Evolutionary conservation across 768 basidiomycete genomes (phyloP).

Genomic region (Hypholoma sublateritium): DNA sequence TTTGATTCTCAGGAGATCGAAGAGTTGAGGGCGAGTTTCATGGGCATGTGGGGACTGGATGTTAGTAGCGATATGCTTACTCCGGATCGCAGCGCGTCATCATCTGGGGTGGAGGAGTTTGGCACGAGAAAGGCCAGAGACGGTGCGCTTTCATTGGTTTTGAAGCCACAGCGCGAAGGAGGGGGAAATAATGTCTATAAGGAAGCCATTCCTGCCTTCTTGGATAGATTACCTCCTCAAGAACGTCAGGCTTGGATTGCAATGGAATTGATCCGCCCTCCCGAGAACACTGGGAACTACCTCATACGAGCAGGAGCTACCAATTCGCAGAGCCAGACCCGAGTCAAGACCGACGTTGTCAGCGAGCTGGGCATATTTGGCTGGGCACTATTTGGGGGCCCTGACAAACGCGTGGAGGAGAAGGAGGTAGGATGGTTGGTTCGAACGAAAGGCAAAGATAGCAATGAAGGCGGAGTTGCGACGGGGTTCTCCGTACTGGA

Average conservation of each 20-base stretch:
- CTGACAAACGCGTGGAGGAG: conserved; percentile 47
- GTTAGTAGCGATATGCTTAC: conserved; percentile 39
- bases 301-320: conserved; percentile 72
- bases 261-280: conserved; percentile 89
- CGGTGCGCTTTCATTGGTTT: conserved; percentile 60
- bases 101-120: conserved; percentile 29
- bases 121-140: conserved; percentile 54
- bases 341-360: conserved; percentile 67
- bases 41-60: conserved; percentile 85
- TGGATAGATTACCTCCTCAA: conserved; percentile 55
- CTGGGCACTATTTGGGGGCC: conserved; percentile 71
- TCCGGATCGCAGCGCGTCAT: conserved; percentile 26
- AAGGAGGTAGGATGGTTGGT: conserved; percentile 80
- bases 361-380: conserved; percentile 94
- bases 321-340: conserved; percentile 27
- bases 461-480: conserved; percentile 90
- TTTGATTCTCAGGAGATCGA: conserved; percentile 41
- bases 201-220: conserved; percentile 72
- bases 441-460: conserved; percentile 87
- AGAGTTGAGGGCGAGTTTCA: conserved; percentile 73
- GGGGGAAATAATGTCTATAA: conserved; percentile 97
- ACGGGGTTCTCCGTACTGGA: conserved; percentile 81
- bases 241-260: conserved; percentile 91
- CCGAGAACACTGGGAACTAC: conserved; percentile 64
- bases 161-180: conserved; percentile 98